A percentile compares a stretch with the other conserved stretches of the same genome.
These are phyloP conservation scores for Mercurialis annua DNA, from an alignment of 345 rosid species.

Conservation along the genomic window DNA sequence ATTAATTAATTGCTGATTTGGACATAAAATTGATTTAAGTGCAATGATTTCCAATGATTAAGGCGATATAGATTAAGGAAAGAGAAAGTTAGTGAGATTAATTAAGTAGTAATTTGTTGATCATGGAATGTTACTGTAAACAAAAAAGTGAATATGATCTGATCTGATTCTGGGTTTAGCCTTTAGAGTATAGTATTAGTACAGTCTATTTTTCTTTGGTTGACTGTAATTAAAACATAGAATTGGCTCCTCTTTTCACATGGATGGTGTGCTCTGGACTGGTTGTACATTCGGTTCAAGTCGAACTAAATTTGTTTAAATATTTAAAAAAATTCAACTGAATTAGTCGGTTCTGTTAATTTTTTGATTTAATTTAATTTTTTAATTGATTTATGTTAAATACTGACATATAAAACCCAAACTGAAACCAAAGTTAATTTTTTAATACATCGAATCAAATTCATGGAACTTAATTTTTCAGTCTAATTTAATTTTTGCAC, in stretches of 20 bases:
- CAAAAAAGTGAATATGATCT: neutral
- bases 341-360: too few species aligned
- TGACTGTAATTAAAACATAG: neutral
- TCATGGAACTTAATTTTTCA: too few species aligned
- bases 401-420: too few species aligned
- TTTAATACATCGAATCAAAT: too few species aligned
- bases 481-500: too few species aligned
- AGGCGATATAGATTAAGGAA: neutral
- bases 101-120: neutral
- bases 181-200: neutral
- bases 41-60: neutral
- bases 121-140: neutral
- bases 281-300: too few species aligned
- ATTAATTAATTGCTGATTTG: neutral
- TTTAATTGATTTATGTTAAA: too few species aligned
- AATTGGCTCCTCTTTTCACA: neutral
- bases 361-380: too few species aligned
- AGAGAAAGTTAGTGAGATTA: neutral
- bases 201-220: neutral
- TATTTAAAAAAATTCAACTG: too few species aligned
- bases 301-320: too few species aligned
- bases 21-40: neutral
- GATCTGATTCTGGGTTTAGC: slow-evolving; percentile 6
- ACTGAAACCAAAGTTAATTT: too few species aligned
- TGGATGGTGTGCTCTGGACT: neutral